Percentiles rank a stretch among this genome's conserved stretches.
Evolutionary conservation across 352 stramenopile genomes (phyloP).

Genomic region (Blastocystis sp.): DNA sequence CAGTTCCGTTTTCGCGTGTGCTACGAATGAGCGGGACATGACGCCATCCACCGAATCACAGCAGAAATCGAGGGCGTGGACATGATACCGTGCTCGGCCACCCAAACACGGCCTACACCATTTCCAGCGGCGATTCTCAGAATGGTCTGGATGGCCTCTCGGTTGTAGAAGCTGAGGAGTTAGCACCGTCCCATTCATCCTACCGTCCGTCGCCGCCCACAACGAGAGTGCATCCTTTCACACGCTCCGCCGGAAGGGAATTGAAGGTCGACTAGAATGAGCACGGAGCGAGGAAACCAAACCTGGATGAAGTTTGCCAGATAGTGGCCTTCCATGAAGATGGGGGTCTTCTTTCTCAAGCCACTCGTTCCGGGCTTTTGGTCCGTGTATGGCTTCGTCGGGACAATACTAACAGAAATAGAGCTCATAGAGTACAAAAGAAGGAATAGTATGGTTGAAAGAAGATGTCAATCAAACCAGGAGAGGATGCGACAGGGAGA

Average conservation of each 20-base stretch:
- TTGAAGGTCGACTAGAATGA: constrained; percentile 92
- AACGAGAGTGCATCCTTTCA: constrained; percentile 92
- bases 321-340: constrained; percentile 96
- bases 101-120: constrained; percentile 91
- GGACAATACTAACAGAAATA: constrained; percentile 64
- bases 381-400: constrained; percentile 77
- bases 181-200: constrained; percentile 79
- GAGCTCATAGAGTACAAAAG: neutral
- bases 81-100: constrained; percentile 85
- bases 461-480: too few species aligned
- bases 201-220: constrained; percentile 93
- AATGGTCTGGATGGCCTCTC: constrained; percentile 94
- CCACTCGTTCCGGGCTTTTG: constrained; percentile 91
- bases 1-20: constrained; percentile 85
- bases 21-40: constrained; percentile 75
- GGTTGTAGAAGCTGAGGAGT: constrained; percentile 84
- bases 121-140: constrained; percentile 94
- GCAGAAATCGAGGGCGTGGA: constrained; percentile 95
- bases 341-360: constrained; percentile 97
- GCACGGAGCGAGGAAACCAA: neutral
- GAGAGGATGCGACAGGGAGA: too few species aligned
- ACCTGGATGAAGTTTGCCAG: constrained; percentile 92
- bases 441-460: neutral
- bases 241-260: constrained; percentile 89
- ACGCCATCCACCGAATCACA: constrained; percentile 86